These are phyloP conservation scores for Madurella fahalii DNA, from an alignment of 2,329 filamentous ascomycete genomes.

Conservation along the genomic window DNA sequence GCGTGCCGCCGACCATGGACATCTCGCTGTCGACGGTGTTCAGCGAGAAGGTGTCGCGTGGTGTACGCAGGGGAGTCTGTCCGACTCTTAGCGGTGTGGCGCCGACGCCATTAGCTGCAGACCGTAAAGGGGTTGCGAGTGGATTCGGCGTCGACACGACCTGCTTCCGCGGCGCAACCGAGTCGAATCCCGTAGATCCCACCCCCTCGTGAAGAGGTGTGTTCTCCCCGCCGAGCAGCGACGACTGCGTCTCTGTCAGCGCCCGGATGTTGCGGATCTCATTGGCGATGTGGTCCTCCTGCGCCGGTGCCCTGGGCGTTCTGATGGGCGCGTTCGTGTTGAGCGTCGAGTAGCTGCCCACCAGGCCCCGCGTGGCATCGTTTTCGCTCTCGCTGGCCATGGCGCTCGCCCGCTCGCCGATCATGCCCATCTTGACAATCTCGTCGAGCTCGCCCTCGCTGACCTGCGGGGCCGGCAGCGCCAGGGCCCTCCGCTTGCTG, in stretches of 20 bases:
- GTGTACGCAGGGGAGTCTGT: constrained; percentile 81
- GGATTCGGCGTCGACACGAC: constrained; percentile 90
- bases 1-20: constrained; percentile 68
- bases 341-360: constrained; percentile 81
- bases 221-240: constrained; percentile 88
- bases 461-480: constrained; percentile 84
- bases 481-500: constrained; percentile 82
- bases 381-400: constrained; percentile 76
- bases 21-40: constrained; percentile 67
- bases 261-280: constrained; percentile 93
- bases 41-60: constrained; percentile 79
- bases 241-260: constrained; percentile 89
- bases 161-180: constrained; percentile 75
- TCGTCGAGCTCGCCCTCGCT: constrained; percentile 90
- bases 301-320: constrained; percentile 83
- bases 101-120: constrained; percentile 57
- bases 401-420: constrained; percentile 77
- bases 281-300: constrained; percentile 94
- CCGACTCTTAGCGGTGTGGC: constrained; percentile 67
- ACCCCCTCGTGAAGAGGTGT: constrained; percentile 78
- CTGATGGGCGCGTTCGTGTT: constrained; percentile 82
- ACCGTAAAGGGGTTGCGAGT: constrained; percentile 80
- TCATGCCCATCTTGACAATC: constrained; percentile 97
- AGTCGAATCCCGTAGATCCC: constrained; percentile 82
- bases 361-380: constrained; percentile 75